phyloP scores from a whole-genome alignment of 257 asterid species.

The Ocimum tenuiflorum region DNA sequence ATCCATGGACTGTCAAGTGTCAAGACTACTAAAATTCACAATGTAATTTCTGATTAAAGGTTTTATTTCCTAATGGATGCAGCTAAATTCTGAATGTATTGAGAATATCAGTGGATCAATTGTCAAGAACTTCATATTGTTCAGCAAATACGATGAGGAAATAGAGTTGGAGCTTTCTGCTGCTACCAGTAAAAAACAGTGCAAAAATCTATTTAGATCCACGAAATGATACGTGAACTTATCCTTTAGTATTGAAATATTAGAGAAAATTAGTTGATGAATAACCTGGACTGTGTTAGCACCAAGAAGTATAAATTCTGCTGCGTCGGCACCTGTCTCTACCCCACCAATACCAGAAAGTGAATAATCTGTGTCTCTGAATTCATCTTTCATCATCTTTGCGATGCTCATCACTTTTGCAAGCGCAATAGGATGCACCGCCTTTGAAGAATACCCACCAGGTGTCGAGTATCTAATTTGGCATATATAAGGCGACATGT shows the following conservation, averaged over 20 bases:
- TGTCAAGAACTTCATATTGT: not conserved
- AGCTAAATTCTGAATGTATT: not conserved
- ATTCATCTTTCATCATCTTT: conserved; percentile 73
- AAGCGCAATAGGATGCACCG: conserved; percentile 97
- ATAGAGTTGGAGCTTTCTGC: too few species aligned
- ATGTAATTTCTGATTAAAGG: not conserved
- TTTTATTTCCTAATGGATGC: not conserved
- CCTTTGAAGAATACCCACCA: conserved; percentile 92
- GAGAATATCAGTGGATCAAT: not conserved
- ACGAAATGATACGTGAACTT: not conserved
- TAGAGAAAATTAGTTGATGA: not conserved
- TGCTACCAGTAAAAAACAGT: too few species aligned
- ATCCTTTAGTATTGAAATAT: not conserved
- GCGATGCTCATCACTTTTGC: conserved; percentile 95
- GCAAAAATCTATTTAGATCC: too few species aligned
- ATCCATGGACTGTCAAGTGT: not conserved
- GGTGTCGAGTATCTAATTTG: conserved; percentile 78
- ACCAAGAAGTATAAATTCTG: conserved; percentile 93
- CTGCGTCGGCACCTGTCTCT: conserved; percentile 88
- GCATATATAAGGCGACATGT: not conserved
- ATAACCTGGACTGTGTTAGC: conserved; percentile 93
- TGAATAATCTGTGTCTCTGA: conserved; percentile 47
- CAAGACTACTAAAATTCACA: not conserved
- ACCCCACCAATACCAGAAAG: conserved; percentile 97
- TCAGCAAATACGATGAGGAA: not conserved